Conservation (phyloP, 345 rosid species). For the Boechera retrofracta region DNA sequence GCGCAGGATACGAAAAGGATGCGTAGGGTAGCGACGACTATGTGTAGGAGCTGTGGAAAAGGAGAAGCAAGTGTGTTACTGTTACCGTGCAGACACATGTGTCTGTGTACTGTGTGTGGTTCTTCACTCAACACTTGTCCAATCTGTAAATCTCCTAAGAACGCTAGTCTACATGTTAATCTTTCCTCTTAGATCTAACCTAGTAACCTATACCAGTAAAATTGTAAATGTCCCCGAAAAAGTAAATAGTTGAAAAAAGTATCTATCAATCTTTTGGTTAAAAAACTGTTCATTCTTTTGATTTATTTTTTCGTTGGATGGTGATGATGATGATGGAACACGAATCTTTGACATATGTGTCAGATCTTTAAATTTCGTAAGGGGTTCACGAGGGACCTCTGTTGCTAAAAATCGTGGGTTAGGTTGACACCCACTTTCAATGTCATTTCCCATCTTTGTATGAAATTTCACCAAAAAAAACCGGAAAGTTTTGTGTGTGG, state of each 20-base stretch:
- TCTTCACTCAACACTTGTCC: conserved; percentile 69
- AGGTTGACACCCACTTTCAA: conserved; percentile 42
- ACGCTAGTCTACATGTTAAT: conserved; percentile 72
- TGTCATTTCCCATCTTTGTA: conserved; percentile 41
- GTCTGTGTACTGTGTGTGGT: conserved; percentile 70
- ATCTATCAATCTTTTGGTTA: conserved; percentile 13
- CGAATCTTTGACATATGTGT: conserved; percentile 42
- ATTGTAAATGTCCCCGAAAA: conserved; percentile 33
- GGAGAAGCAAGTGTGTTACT: conserved; percentile 77
- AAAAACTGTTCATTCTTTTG: conserved; percentile 26
- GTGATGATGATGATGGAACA: conserved; percentile 27
- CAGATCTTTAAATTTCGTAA: conserved; percentile 23
- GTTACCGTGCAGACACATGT: conserved; percentile 88
- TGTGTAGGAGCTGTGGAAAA: conserved; percentile 66
- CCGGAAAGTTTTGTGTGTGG: conserved; percentile 33
- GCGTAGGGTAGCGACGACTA: conserved; percentile 29
- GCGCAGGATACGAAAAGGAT: conserved; percentile 34
- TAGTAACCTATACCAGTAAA: conserved; percentile 20
- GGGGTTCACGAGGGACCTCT: conserved; percentile 42
- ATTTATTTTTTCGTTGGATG: neutral
- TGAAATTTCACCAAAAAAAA: conserved; percentile 35
- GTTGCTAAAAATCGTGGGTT: conserved; percentile 44
- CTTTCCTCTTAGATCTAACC: conserved; percentile 47
- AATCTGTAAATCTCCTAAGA: conserved; percentile 68
- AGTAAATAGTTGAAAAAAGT: conserved; percentile 40